These are phyloP conservation scores for Penicillium antarcticum DNA, from an alignment of 495 filamentous ascomycete genomes.

Conservation along the genomic window DNA sequence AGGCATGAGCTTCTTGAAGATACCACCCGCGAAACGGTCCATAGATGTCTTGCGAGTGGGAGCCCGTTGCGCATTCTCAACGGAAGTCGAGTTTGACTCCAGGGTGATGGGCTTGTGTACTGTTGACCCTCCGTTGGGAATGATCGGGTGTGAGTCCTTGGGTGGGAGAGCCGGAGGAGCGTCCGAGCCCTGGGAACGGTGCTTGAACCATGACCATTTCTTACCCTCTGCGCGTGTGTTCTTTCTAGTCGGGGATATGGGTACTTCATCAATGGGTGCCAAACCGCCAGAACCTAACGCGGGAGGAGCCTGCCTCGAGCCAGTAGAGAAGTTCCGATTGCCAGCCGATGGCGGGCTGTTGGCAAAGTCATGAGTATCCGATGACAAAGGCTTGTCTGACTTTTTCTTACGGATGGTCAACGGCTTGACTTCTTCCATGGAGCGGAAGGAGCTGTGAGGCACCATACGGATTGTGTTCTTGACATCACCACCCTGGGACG, in stretches of 20 bases:
- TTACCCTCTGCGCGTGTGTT: slow-evolving; percentile 35
- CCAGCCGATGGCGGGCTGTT: neutral
- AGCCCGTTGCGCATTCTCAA: neutral
- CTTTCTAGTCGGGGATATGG: slow-evolving; percentile 24
- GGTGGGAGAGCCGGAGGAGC: slow-evolving; percentile 14
- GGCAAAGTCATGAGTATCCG: neutral
- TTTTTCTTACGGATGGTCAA: slow-evolving; percentile 56
- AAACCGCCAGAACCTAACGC: slow-evolving; percentile 15
- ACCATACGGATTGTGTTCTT: slow-evolving; percentile 49
- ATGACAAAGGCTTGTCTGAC: neutral
- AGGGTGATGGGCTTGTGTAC: slow-evolving; percentile 20
- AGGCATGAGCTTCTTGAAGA: slow-evolving; percentile 34
- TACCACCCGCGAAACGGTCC: slow-evolving; percentile 22
- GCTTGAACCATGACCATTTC: slow-evolving; percentile 66
- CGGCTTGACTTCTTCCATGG: slow-evolving; percentile 41
- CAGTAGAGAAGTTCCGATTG: slow-evolving; percentile 12
- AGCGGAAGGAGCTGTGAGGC: slow-evolving; percentile 37
- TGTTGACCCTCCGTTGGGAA: slow-evolving; percentile 25
- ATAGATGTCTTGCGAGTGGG: slow-evolving; percentile 23
- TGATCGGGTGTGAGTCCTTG: slow-evolving; percentile 18
- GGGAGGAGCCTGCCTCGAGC: slow-evolving; percentile 10
- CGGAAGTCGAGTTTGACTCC: neutral
- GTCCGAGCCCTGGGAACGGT: slow-evolving; percentile 44
- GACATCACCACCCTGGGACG: slow-evolving; percentile 23
- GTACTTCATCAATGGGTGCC: slow-evolving; percentile 31